Percentiles rank a stretch among this genome's conserved stretches.
These are phyloP conservation scores for Myxozyma geophila DNA, from an alignment of 805 yeast genomes.

Conservation along the genomic window DNA sequence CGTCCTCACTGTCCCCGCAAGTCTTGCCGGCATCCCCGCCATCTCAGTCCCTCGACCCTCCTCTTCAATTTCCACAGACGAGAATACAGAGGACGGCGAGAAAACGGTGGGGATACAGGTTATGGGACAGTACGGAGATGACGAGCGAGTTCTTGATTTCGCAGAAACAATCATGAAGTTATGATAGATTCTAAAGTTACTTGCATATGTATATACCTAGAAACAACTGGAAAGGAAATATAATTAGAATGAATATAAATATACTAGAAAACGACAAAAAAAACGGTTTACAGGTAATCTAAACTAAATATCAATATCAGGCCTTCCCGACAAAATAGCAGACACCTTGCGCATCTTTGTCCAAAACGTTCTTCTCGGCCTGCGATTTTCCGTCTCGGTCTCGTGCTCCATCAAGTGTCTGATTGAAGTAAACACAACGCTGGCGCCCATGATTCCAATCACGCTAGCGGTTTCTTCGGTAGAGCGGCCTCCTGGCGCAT, in stretches of 20 bases:
- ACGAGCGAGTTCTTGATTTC: slow-evolving; percentile 58
- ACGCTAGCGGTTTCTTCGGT: slow-evolving; percentile 69
- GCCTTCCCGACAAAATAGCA: slow-evolving; percentile 29
- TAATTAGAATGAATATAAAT: neutral
- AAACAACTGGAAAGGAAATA: too few relatives aligned
- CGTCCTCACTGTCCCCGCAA: slow-evolving; percentile 84
- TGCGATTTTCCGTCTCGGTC: slow-evolving; percentile 77
- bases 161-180: slow-evolving; percentile 40
- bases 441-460: slow-evolving; percentile 79
- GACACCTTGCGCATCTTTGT: slow-evolving; percentile 63
- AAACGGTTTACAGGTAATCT: neutral
- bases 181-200: neutral
- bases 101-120: slow-evolving; percentile 72
- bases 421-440: slow-evolving; percentile 73
- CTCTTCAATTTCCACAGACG: neutral
- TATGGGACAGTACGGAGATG: slow-evolving; percentile 86
- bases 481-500: slow-evolving; percentile 21
- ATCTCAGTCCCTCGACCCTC: slow-evolving; percentile 67
- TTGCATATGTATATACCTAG: too few relatives aligned
- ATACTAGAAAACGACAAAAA: neutral
- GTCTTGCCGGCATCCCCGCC: slow-evolving; percentile 89
- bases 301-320: slow-evolving; percentile 4
- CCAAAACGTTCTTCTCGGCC: slow-evolving; percentile 92
- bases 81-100: slow-evolving; percentile 36
- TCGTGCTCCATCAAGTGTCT: slow-evolving; percentile 82